Percentiles rank a stretch among this genome's conserved stretches.
Evolutionary conservation across 352 stramenopile species (phyloP).

Genomic region (Phytophthora melonis): DNA sequence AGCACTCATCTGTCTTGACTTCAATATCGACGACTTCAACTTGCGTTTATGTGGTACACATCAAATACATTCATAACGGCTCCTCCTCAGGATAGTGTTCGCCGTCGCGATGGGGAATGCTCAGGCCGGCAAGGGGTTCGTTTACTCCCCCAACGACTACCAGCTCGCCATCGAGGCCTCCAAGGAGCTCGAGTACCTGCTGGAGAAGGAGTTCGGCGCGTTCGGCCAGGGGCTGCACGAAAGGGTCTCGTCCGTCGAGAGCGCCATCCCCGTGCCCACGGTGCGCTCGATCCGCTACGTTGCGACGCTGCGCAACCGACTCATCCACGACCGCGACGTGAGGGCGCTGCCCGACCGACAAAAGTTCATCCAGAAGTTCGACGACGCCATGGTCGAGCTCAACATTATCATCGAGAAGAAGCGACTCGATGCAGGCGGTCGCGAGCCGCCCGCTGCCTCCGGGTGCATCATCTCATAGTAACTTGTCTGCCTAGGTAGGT

Average conservation of each 20-base stretch:
- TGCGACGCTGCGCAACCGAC: constrained; percentile 81
- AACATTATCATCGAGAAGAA: constrained; percentile 70
- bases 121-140: constrained; percentile 26
- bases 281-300: constrained; percentile 80
- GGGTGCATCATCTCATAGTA: constrained; percentile 44
- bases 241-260: constrained; percentile 62
- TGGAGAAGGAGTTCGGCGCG: constrained; percentile 74
- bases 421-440: constrained; percentile 36
- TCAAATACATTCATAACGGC: neutral
- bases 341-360: constrained; percentile 61
- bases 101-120: constrained; percentile 34
- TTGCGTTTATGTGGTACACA: neutral
- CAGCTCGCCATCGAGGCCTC: constrained; percentile 85
- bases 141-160: constrained; percentile 77
- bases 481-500: neutral
- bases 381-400: constrained; percentile 69
- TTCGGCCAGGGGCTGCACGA: constrained; percentile 80
- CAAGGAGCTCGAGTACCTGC: constrained; percentile 81
- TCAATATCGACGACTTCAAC: neutral
- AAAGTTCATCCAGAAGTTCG: constrained; percentile 72
- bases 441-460: constrained; percentile 5
- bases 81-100: neutral
- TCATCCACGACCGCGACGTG: constrained; percentile 84
- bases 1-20: too few species aligned
- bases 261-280: constrained; percentile 52